Conservation (phyloP, 179 eudicot species). For the Beta macrorhiza region DNA sequence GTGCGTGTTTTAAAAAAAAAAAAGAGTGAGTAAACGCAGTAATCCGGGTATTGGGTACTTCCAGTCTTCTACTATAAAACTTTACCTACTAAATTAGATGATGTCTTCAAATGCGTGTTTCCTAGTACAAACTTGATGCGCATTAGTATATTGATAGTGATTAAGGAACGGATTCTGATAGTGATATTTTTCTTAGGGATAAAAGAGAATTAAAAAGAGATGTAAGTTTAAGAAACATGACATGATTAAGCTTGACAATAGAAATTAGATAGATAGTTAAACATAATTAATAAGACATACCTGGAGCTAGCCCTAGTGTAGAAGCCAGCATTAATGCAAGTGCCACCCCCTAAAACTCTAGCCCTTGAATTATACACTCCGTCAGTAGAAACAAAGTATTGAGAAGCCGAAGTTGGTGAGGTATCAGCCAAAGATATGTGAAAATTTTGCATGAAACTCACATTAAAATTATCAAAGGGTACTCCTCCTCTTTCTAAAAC, state of each 20-base stretch:
- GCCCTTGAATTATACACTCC: constrained; percentile 84
- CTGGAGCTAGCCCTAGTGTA: constrained; percentile 85
- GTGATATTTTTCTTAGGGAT: too few species aligned
- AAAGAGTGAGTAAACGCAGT: too few species aligned
- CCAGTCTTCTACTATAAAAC: too few species aligned
- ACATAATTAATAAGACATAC: constrained; percentile 29
- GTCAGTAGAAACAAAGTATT: constrained; percentile 68
- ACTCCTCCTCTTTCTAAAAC: constrained; percentile 84
- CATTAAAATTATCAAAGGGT: constrained; percentile 65
- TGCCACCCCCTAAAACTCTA: constrained; percentile 79
- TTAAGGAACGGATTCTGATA: too few species aligned
- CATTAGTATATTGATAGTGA: too few species aligned
- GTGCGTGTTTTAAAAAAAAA: too few species aligned
- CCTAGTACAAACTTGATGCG: too few species aligned
- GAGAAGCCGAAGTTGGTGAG: constrained; percentile 70
- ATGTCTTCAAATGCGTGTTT: too few species aligned
- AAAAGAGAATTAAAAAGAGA: too few species aligned
- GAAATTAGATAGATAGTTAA: not conserved
- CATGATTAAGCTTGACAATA: not conserved
- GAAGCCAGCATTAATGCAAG: constrained; percentile 93
- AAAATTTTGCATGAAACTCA: constrained; percentile 65
- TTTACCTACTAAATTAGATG: too few species aligned
- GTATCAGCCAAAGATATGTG: constrained; percentile 72
- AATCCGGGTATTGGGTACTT: too few species aligned
- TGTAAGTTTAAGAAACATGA: too few species aligned